phyloP scores from a whole-genome alignment of 208 protist species.

The Leishmania amazonensis region DNA sequence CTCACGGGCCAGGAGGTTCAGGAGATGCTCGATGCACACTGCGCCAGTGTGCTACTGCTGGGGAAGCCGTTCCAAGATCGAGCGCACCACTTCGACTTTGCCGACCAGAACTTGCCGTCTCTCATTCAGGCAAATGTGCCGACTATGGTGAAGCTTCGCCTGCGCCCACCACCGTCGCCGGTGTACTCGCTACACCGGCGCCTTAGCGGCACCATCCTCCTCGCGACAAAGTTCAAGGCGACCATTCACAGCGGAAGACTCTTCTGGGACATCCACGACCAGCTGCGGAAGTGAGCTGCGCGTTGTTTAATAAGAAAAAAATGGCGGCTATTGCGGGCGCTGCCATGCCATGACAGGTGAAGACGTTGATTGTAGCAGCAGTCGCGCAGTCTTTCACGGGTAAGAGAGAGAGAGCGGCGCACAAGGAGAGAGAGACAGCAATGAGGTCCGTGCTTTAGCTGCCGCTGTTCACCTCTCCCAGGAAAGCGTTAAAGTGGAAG shows the following conservation, averaged over 20 bases:
- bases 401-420: too few relatives aligned
- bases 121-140: slow-evolving; percentile 87
- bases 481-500: background rate
- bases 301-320: background rate
- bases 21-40: slow-evolving; percentile 93
- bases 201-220: slow-evolving; percentile 93
- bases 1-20: slow-evolving; percentile 94
- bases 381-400: background rate
- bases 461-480: background rate
- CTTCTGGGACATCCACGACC: slow-evolving; percentile 78
- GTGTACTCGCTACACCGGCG: slow-evolving; percentile 97
- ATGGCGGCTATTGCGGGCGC: background rate
- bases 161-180: slow-evolving; percentile 86
- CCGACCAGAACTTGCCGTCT: slow-evolving; percentile 75
- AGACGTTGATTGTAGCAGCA: background rate
- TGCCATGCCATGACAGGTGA: background rate
- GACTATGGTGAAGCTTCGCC: slow-evolving; percentile 93
- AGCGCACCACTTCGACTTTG: slow-evolving; percentile 87
- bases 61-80: slow-evolving; percentile 89
- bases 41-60: slow-evolving; percentile 84
- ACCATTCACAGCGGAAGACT: slow-evolving; percentile 66
- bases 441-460: background rate
- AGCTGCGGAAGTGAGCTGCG: slow-evolving; percentile 6
- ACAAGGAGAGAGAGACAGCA: too few relatives aligned
- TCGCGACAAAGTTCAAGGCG: slow-evolving; percentile 91